Base-by-base conservation (phyloP, 106 monocot species). In the Dioscorea zingiberensis region DNA sequence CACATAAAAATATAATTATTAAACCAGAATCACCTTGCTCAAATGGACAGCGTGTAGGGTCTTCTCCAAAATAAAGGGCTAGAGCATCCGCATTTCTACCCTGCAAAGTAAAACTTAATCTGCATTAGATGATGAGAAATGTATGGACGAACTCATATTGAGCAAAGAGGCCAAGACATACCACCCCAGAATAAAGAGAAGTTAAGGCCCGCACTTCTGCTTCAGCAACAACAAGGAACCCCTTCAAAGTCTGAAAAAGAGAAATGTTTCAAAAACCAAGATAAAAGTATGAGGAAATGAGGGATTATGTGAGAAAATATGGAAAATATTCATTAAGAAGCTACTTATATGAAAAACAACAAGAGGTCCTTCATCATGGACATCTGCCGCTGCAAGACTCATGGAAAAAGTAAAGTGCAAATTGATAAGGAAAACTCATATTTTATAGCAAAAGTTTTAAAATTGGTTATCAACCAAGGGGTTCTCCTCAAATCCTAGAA, bases 31-130 rank as follows among this genome's bases (percentile, higher is more conserved):
- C 67, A 93, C 92, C 92, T 93, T 93, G 87, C 62, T 93, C 92
- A 60, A 87, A 93, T 58, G 92, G 82, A 65, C 92, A 92, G 24
- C 84, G 71, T 0, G 77, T 72, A 60, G 88, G 88, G 64, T 84
- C 88, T 84, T 88, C 88, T 30, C 92, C 92, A 80, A 93, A 93
- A 85, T 93, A 93, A 70, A 74, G 81, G 21, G 87, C 84, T 64
- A 93, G 81, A 46, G 87, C 84, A 75, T 93, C 87, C 19, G 92
- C 84, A 80, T 85, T 93, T 62, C 84, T 82, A 17, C 92, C 92
- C 92, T 93, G 77, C 54, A 61, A 4, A 27, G 46, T 9, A 28
- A 29, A 63, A 63, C n/a, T 44, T 21, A 0, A 32, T 13, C 21
- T 51, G 22, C 48, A 28, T 59, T 25, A 63, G 63, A 25, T 63